Conservation (phyloP, 2,329 filamentous ascomycete genomes). For the Neofusicoccum kwambonambiense region DNA sequence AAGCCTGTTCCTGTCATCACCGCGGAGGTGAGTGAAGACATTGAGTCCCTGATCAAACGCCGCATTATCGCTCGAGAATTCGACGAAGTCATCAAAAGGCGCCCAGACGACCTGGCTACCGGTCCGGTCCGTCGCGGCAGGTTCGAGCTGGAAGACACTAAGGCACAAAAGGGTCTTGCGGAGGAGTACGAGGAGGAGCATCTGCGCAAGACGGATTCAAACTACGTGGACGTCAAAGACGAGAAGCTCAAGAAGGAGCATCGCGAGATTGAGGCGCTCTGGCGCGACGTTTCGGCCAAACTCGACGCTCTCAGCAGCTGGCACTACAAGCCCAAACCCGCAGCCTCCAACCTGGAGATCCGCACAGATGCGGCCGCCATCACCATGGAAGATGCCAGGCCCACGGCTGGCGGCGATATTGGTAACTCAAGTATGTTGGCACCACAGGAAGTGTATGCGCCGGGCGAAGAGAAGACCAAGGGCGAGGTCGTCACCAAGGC, state of each 20-base stretch:
- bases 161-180: slow-evolving; percentile 81
- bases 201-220: slow-evolving; percentile 72
- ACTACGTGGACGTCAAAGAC: slow-evolving; percentile 76
- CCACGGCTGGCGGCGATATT: slow-evolving; percentile 74
- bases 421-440: slow-evolving; percentile 72
- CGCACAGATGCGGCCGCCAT: slow-evolving; percentile 90
- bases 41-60: slow-evolving; percentile 91
- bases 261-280: slow-evolving; percentile 76
- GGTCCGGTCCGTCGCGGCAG: slow-evolving; percentile 67
- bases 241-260: slow-evolving; percentile 82
- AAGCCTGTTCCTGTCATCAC: slow-evolving; percentile 96
- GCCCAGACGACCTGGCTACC: slow-evolving; percentile 69
- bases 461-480: slow-evolving; percentile 65
- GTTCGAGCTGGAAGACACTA: slow-evolving; percentile 81
- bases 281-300: slow-evolving; percentile 75
- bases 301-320: slow-evolving; percentile 89
- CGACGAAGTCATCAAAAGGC: slow-evolving; percentile 81
- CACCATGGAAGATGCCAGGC: slow-evolving; percentile 91
- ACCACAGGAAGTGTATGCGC: slow-evolving; percentile 89
- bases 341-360: slow-evolving; percentile 77
- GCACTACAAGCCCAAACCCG: slow-evolving; percentile 90
- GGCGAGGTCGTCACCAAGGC: slow-evolving; percentile 76
- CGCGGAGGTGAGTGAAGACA: slow-evolving; percentile 82
- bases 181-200: slow-evolving; percentile 96
- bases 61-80: slow-evolving; percentile 89